Evolutionary conservation across 139 green algal genomes (phyloP).

Genomic region (Chlorella sp.): DNA sequence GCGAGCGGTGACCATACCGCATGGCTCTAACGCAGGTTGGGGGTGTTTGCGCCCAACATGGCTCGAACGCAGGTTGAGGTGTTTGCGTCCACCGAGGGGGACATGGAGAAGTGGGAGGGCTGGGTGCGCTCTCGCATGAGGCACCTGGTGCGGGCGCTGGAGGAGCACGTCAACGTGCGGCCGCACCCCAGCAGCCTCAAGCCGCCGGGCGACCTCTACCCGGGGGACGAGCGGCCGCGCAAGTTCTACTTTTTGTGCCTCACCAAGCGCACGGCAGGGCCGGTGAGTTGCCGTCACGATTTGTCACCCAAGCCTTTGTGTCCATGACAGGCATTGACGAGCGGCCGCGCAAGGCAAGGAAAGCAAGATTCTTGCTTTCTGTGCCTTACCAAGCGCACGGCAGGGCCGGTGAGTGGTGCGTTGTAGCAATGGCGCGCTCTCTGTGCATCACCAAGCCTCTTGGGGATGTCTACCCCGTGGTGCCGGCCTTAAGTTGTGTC

Average conservation of each 20-base stretch:
- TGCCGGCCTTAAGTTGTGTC: too few relatives aligned
- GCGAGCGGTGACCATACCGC: too few relatives aligned
- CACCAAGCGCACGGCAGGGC: slow-evolving; percentile 16
- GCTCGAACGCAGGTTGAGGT: slow-evolving; percentile 90
- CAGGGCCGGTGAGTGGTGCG: neutral
- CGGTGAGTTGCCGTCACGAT: slow-evolving; percentile 48
- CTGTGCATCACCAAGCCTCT: too few relatives aligned
- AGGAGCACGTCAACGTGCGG: slow-evolving; percentile 59
- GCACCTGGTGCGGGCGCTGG: slow-evolving; percentile 26
- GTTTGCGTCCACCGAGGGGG: slow-evolving; percentile 48
- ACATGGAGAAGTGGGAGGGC: slow-evolving; percentile 80
- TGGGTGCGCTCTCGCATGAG: slow-evolving; percentile 81
- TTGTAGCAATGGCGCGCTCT: neutral
- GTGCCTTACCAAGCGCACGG: slow-evolving; percentile 16
- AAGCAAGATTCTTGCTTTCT: neutral
- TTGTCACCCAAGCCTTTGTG: slow-evolving; percentile 24
- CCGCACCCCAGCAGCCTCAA: slow-evolving; percentile 56
- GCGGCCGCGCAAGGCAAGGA: neutral
- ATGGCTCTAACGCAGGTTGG: too few relatives aligned
- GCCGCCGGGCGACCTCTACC: neutral
- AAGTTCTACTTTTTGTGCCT: slow-evolving; percentile 24
- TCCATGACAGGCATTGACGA: neutral
- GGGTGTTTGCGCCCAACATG: too few relatives aligned
- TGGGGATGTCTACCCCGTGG: too few relatives aligned
- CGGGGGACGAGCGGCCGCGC: neutral